These are phyloP conservation scores for Solidago caesia DNA, from an alignment of 129 eudicot genomes.

Conservation along the genomic window DNA sequence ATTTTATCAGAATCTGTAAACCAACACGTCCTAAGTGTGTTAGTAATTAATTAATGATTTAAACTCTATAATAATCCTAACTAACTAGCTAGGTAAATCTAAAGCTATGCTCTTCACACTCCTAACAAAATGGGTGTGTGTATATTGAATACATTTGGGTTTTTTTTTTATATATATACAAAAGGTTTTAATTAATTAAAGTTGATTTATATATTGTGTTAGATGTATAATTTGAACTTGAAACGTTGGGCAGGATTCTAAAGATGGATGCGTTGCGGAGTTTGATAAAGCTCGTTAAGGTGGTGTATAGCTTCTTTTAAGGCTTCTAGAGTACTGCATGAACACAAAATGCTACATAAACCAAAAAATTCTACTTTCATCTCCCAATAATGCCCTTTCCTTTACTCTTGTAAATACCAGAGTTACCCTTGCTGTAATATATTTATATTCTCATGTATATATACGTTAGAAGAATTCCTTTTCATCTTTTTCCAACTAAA, in stretches of 20 bases:
- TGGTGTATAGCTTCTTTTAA: conserved; percentile 54
- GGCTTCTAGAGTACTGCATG: conserved; percentile 56
- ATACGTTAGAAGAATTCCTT: no score
- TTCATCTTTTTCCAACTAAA: no score
- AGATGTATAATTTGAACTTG: background rate
- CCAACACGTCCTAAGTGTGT: no score
- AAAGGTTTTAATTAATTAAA: no score
- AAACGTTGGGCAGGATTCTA: conserved; percentile 30
- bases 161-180: no score
- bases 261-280: conserved; percentile 49
- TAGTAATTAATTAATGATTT: no score
- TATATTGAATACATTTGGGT: no score
- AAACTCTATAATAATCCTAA: no score
- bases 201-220: background rate
- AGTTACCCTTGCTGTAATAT: background rate
- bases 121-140: no score
- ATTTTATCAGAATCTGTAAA: no score
- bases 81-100: no score
- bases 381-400: conserved; percentile 50
- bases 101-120: no score
- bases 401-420: conserved; percentile 22
- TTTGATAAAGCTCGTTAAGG: conserved; percentile 57
- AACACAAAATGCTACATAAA: conserved; percentile 44
- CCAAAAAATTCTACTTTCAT: conserved; percentile 55
- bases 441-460: background rate